Conservation (phyloP, 768 basidiomycete genomes). For the Sarcomyxa edulis region DNA sequence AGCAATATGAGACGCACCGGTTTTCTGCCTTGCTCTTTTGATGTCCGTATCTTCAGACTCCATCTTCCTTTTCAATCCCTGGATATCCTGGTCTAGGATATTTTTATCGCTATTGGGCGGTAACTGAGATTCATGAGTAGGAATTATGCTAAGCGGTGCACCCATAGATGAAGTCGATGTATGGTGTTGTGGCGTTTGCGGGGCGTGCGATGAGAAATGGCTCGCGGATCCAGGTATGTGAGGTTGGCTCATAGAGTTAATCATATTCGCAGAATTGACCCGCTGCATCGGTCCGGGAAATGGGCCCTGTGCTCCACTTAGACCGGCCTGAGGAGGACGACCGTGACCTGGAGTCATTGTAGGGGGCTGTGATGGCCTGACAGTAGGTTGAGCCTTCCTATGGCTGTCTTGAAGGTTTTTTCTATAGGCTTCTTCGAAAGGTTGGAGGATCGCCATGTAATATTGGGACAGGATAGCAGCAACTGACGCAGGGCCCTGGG, state of each 20-base stretch:
- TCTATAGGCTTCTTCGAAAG: conserved; percentile 70
- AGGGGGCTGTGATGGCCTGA: conserved; percentile 22
- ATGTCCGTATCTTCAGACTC: conserved; percentile 59
- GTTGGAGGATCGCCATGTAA: conserved; percentile 57
- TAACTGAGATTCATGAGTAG: no score
- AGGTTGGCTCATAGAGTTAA: background rate
- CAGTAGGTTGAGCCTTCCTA: conserved; percentile 40
- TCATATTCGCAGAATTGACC: no score
- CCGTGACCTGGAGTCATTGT: conserved; percentile 14
- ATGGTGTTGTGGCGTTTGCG: conserved; percentile 20
- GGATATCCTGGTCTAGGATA: conserved; percentile 54
- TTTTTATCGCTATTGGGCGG: conserved; percentile 21
- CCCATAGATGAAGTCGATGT: no score
- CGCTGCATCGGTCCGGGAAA: conserved; percentile 1
- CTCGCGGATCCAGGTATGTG: conserved; percentile 2
- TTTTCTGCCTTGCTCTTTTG: conserved; percentile 71
- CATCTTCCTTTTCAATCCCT: conserved; percentile 68
- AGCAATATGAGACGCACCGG: conserved; percentile 40
- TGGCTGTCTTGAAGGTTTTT: conserved; percentile 58
- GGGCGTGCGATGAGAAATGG: conserved; percentile 10
- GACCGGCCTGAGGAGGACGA: conserved; percentile 2
- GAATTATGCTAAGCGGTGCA: no score
- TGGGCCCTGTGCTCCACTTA: background rate
- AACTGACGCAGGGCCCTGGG: conserved; percentile 44
- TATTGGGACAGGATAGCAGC: conserved; percentile 49